Evolutionary conservation across 805 yeast genomes (phyloP), one percentile per base, ranked within the genome.

Genomic region (Yamadazyma nakazawae): DNA sequence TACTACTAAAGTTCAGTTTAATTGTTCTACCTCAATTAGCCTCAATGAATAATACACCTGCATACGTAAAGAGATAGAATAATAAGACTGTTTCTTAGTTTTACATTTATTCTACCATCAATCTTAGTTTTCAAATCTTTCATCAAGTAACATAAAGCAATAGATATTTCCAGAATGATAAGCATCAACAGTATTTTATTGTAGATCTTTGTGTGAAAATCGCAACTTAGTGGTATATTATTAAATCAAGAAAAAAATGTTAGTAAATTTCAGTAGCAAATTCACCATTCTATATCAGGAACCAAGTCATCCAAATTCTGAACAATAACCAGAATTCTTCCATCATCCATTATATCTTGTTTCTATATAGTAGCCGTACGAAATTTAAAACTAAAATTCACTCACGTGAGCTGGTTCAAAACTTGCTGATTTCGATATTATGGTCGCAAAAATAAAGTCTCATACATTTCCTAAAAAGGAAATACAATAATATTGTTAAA

Each of bases 391-490:
- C 14, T 34, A 19, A 13, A 9, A 21, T 37, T n/a, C 25, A 26
- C 16, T 38, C 41, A 38, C 41, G 41, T 38, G 41, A 38, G 32
- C 34, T 10, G 9, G 11, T 17, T 26, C n/a, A 14, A 14, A 8
- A 38, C 30, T 38, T 16, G 13, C 39, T n/a, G 13, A 16, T 38
- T 38, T 13, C 41, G 16, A 38, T 26, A 38, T 38, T 38, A 37
- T 43, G 47, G 47, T 43, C 43, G 48, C 48, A 45, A 45, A 45
- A 45, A 37, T n/a, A 39, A 35, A 35, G 21, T 42, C 30, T 26
- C 39, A 35, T 45, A 39, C 38, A 45, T 45, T 45, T 12, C 47
- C 47, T 21, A 28, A 45, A 18, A n/a, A 21, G 48, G 45, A 18
- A 36, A 40, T 26, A 30, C 13, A 21, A 25, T 39, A 45, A 45